phyloP scores from a whole-genome alignment of 75 land plant genomes.

The Picea sitchensis region DNA sequence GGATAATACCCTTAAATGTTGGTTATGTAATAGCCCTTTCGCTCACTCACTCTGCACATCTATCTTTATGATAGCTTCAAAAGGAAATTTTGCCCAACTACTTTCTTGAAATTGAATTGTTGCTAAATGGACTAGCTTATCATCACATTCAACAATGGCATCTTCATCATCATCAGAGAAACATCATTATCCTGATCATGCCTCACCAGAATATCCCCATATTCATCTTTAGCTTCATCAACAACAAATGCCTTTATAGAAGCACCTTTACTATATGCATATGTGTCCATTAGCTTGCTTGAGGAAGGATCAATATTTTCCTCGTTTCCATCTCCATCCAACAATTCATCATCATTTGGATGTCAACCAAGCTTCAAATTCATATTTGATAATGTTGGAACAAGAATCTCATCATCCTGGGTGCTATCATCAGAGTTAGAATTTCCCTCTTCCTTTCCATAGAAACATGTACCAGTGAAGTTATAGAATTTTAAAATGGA shows the following conservation, averaged over 20 bases:
- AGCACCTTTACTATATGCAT: conserved; percentile 35
- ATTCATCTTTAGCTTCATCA: conserved; percentile 92
- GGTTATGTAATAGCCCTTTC: too few relatives aligned
- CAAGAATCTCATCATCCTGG: conserved; percentile 22
- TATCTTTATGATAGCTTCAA: too few relatives aligned
- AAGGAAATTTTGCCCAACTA: too few relatives aligned
- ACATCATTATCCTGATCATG: conserved; percentile 45
- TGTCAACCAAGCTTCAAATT: conserved; percentile 48
- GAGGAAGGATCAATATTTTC: conserved; percentile 47
- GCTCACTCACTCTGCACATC: too few relatives aligned
- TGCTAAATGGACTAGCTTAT: not conserved
- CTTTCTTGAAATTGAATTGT: too few relatives aligned
- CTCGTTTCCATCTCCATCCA: conserved; percentile 55
- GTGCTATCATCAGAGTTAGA: not conserved
- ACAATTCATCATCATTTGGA: conserved; percentile 37
- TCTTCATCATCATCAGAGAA: conserved; percentile 27
- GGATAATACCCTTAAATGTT: too few relatives aligned
- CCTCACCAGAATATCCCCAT: conserved; percentile 55
- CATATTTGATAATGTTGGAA: conserved; percentile 29
- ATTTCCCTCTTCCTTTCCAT: conserved; percentile 3
- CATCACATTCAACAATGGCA: conserved; percentile 18
- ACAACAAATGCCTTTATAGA: conserved; percentile 73
- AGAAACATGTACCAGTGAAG: too few relatives aligned
- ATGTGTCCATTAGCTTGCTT: conserved; percentile 1
- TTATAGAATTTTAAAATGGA: too few relatives aligned